Evolutionary conservation across 192 early-diverging fungal species (phyloP), one percentile per base, ranked within the genome.

Genomic region (Chytriomyces confervae): DNA sequence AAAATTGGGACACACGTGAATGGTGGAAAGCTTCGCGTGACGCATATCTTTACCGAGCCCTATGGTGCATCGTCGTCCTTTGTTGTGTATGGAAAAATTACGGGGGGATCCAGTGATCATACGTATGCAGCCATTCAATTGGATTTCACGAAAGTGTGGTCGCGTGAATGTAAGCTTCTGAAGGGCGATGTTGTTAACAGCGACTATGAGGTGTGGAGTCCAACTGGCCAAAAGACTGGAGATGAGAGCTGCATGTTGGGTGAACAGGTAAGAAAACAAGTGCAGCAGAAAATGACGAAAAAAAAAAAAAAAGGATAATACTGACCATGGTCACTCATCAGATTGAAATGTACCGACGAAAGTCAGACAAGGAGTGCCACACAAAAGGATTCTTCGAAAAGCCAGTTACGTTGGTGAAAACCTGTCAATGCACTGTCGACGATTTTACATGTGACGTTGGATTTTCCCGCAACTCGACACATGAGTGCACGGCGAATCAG

Each of bases 201-300:
- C 49, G 94, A 96, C 76, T 94, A 90, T 81, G 94, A 95, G 78
- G 80, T 78, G 46, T 95, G 93, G 93, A 87, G 85, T n/a, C 90
- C 92, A 0, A 86, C 89, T 50, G 81, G 80, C 23, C 16, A 82
- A 50, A 86, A 85, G 76, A 84, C 87, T 5, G 72, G 63, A 5
- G 88, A 89, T 36, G n/a, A 66, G 1, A 63, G 43, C 74, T 96
- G 95, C 77, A 81, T 95, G 50, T 92, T 98, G 91, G 96, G 96
- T 10, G 84, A 89, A 50, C 77, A 89, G 70, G 88, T 89, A 53
- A 76, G 83, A 75, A 27, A 36, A 36, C 36, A 24, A 36, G 53
- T 77, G 87, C 90, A 65, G 80, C 9, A 7, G 43, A 27, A 77
- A 61, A 77, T 76, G 57, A 64, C 77, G 6, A 76, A 65, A 7